A percentile compares a stretch with the other conserved stretches of the same genome.
phyloP scores from a whole-genome alignment of 1,284 basidiomycete genomes.

The Anthracocystis panici-leucophaei region DNA sequence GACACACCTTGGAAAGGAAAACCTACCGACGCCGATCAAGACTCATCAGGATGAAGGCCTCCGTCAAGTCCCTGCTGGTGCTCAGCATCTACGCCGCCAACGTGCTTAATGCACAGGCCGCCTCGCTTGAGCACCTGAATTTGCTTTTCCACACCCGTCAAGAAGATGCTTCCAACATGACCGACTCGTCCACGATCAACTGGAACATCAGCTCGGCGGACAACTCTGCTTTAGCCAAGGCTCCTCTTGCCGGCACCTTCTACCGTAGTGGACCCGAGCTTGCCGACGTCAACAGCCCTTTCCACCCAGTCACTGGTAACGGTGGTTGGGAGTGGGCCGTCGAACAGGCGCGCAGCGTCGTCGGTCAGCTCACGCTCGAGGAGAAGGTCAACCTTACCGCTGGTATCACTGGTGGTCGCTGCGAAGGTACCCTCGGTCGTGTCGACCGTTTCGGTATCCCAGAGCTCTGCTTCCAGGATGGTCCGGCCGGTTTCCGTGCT shows the following conservation, averaged over 20 bases:
- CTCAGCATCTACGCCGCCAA: conserved; percentile 40
- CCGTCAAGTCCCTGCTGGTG: conserved; percentile 34
- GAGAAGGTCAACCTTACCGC: conserved; percentile 53
- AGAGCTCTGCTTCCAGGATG: conserved; percentile 51
- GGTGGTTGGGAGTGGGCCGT: conserved; percentile 45
- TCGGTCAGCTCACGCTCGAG: conserved; percentile 42
- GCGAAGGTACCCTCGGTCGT: conserved; percentile 38
- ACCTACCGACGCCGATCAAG: no score
- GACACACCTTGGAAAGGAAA: not conserved
- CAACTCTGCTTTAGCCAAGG: conserved; percentile 34
- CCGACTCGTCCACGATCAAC: conserved; percentile 3
- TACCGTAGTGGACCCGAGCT: conserved; percentile 40
- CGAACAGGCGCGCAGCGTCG: conserved; percentile 35
- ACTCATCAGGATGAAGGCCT: conserved; percentile 18
- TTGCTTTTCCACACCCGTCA: conserved; percentile 26
- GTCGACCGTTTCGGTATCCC: conserved; percentile 47
- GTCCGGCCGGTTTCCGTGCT: conserved; percentile 46
- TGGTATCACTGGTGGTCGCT: conserved; percentile 35
- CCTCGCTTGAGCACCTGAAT: conserved; percentile 34
- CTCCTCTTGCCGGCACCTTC: conserved; percentile 34
- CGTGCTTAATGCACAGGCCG: conserved; percentile 25
- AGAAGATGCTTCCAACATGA: conserved; percentile 16
- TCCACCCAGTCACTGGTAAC: conserved; percentile 37
- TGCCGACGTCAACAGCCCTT: conserved; percentile 36
- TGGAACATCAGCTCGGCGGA: conserved; percentile 43